These are phyloP conservation scores for Pythium aristosporum DNA, from an alignment of 352 stramenopile species.

Conservation along the genomic window DNA sequence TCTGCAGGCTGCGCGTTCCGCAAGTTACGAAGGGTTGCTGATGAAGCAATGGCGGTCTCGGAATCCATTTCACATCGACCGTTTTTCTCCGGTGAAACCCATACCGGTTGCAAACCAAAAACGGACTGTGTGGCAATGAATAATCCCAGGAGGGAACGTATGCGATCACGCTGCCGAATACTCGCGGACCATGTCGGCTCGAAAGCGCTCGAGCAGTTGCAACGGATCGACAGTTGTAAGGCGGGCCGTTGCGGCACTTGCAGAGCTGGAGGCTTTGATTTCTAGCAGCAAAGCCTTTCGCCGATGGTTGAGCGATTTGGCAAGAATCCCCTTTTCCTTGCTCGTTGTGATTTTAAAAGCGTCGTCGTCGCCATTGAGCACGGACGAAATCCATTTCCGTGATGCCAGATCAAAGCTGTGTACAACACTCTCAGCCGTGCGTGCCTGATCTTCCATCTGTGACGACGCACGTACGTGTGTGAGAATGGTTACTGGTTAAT, in stretches of 20 bases:
- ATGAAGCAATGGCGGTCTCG: neutral
- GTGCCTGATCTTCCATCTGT: constrained; percentile 29
- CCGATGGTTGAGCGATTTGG: constrained; percentile 38
- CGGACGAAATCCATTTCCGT: constrained; percentile 51
- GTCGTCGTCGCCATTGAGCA: constrained; percentile 25
- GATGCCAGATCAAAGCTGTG: constrained; percentile 61
- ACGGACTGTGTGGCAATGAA: neutral
- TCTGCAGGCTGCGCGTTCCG: neutral
- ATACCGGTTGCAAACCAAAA: neutral
- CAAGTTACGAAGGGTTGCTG: neutral
- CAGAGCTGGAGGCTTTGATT: constrained; percentile 22
- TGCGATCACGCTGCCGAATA: neutral
- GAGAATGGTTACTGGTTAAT: neutral
- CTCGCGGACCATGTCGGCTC: neutral
- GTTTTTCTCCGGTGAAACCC: constrained; percentile 1
- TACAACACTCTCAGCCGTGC: constrained; percentile 32
- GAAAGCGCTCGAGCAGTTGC: constrained; percentile 10
- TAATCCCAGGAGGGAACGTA: neutral
- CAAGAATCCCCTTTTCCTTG: constrained; percentile 21
- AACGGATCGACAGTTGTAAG: neutral
- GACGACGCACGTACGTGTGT: neutral
- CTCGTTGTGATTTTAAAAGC: constrained; percentile 18
- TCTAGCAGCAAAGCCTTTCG: constrained; percentile 42
- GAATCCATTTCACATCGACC: neutral
- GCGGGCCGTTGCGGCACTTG: neutral